Evolutionary conservation across 2,329 filamentous ascomycete genomes (phyloP), one percentile per base, ranked within the genome.

Genomic region (Purpureocillium takamizusanense): DNA sequence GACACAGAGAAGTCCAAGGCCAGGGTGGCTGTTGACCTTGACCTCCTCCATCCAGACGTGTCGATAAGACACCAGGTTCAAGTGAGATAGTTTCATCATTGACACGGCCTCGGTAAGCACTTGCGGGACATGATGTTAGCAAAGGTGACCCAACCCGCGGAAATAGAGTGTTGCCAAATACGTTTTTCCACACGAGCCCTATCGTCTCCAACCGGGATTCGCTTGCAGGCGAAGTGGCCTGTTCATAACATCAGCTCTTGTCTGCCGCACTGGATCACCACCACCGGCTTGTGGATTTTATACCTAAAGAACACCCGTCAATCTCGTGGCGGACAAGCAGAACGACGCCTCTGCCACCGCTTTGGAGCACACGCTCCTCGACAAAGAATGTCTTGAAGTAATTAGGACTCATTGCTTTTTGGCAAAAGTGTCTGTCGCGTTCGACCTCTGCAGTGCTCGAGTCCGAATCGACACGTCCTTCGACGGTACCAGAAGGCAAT

Each of bases 41-140:
- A 83, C 81, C 57, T 95, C 84, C 59, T 98, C 90, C 13, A 98
- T 72, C 92, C 92, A 98, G 25, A 95, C 92, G 62, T 97, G 92
- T 7, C 90, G 83, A 58, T 98, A 98, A 0, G 89, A 94, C 1
- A 98, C 92, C 8, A 98, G 70, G 46, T 98, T 98, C 41, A 89
- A 86, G 55, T 98, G 92, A 0, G 87, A 92, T 4, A 98, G 75
- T 50, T 86, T 85, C 51, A 94, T 88, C 17, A 98, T 74, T 17
- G 95, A 70, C 61, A 95, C 88, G 2, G 98, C 94, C 60, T 98
- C 92, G 33, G 92, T 75, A 36, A 98, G 69, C 2, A 97, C 74
- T 62, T n/a, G n/a, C n/a, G n/a, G n/a, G n/a, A n/a, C n/a, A n/a
- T n/a, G n/a, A n/a, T n/a, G n/a, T n/a, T n/a, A n/a, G n/a, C n/a